Evolutionary conservation across 768 basidiomycete genomes (phyloP), one percentile per base, ranked within the genome.

Genomic region (Bullera alba): DNA sequence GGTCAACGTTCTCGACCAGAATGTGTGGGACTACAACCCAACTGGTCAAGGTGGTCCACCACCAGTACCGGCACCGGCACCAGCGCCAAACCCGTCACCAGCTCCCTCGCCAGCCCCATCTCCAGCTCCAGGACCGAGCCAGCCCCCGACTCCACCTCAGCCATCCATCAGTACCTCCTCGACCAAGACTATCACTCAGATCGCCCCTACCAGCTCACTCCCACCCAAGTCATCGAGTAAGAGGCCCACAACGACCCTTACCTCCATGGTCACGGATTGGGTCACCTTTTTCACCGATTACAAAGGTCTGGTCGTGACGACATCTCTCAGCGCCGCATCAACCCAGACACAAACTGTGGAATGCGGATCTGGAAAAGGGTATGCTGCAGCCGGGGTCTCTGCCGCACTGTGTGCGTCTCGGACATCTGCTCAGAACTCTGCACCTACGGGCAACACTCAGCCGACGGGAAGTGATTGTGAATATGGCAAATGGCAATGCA

Each of bases 401-500:
- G n/a, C n/a, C n/a, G n/a, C n/a, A n/a, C n/a, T n/a, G n/a, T n/a
- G n/a, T n/a, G n/a, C n/a, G n/a, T n/a, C n/a, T n/a, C n/a, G n/a
- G n/a, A n/a, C n/a, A n/a, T n/a, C n/a, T n/a, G n/a, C n/a, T n/a
- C n/a, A n/a, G n/a, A n/a, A n/a, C n/a, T n/a, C n/a, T n/a, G n/a
- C n/a, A n/a, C n/a, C n/a, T n/a, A n/a, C n/a, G n/a, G n/a, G n/a
- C n/a, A n/a, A n/a, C n/a, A n/a, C n/a, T n/a, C n/a, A n/a, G n/a
- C n/a, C n/a, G n/a, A n/a, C n/a, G n/a, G 19, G 27, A 7, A 7
- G 8, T 19, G 21, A 19, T 8, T 58, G 57, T 39, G 49, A 44
- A 1, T 58, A 35, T 34, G 57, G 57, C 12, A 50, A 41, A 12
- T 58, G 57, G 57, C 53, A 54, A 35, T 58, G 57, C 28, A 25